Evolutionary conservation across 192 early-diverging fungal species (phyloP).

Genomic region (Dimargaris xerosporica): DNA sequence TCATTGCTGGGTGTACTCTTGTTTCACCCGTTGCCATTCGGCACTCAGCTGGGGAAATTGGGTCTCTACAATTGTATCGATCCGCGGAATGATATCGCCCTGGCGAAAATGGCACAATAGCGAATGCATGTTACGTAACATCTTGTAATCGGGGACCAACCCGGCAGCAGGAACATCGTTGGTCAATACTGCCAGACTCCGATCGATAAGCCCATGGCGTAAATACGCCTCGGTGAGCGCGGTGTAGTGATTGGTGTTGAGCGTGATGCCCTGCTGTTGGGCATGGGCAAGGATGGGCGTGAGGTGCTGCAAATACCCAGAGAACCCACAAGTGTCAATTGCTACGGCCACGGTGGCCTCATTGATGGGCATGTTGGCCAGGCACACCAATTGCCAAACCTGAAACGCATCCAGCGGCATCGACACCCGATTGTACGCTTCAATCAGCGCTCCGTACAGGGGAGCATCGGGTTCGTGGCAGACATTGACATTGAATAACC

Average conservation of each 20-base stretch:
- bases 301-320: not conserved
- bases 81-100: not conserved
- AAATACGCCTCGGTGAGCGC: not conserved
- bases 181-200: not conserved
- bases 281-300: not conserved
- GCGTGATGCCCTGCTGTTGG: not conserved
- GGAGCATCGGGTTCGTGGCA: not conserved
- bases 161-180: not conserved
- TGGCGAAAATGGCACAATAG: not conserved
- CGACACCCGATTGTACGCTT: conserved; percentile 4
- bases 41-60: not conserved
- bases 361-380: not conserved
- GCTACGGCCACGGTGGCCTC: conserved; percentile 2
- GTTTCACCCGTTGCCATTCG: not conserved
- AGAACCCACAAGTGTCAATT: not conserved
- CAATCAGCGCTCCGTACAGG: not conserved
- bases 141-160: not conserved
- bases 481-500: conserved; percentile 1
- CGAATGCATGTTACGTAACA: not conserved
- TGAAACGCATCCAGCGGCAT: conserved; percentile 5
- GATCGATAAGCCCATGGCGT: not conserved
- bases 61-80: not conserved
- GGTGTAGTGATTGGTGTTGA: conserved; percentile 7
- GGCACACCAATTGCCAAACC: not conserved
- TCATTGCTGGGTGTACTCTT: no score